phyloP scores from a whole-genome alignment of 1,284 basidiomycete species.

The Malassezia restricta region DNA sequence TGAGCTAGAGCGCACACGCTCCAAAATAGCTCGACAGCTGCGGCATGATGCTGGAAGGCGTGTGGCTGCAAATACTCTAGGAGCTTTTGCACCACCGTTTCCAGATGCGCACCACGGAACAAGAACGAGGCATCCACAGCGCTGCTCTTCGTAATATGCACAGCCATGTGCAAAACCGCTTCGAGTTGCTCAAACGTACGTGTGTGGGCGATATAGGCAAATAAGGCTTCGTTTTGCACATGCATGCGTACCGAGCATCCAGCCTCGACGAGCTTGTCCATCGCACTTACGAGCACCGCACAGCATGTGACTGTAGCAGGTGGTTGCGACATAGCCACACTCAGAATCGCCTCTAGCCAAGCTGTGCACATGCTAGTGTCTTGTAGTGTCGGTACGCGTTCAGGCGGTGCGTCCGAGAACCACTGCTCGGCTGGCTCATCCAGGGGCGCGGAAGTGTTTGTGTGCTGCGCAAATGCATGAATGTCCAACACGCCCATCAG shows the following conservation, averaged over 20 bases:
- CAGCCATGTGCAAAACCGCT: neutral
- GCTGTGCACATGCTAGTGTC: constrained; percentile 13
- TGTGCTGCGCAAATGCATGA: neutral
- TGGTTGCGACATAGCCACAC: constrained; percentile 9
- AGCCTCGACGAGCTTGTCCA: neutral
- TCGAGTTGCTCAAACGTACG: neutral
- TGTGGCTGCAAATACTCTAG: constrained; percentile 62
- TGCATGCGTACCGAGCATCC: constrained; percentile 10
- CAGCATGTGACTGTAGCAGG: neutral
- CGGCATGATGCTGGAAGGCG: constrained; percentile 63
- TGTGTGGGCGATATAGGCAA: neutral
- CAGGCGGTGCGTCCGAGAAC: neutral
- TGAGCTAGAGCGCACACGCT: constrained; percentile 24
- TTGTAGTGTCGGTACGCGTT: constrained; percentile 13
- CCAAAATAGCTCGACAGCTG: constrained; percentile 78
- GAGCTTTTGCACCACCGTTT: constrained; percentile 49
- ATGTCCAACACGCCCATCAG: constrained; percentile 7
- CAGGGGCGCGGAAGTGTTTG: neutral
- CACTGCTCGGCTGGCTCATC: neutral
- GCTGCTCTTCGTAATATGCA: neutral
- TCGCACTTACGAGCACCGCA: neutral
- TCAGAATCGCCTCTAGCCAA: constrained; percentile 15
- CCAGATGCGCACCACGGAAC: neutral
- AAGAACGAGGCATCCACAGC: neutral
- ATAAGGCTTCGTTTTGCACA: neutral